A percentile compares a stretch with the other conserved stretches of the same genome.
Conservation (phyloP, 352 stramenopile genomes). For the Plasmopara muralis region DNA sequence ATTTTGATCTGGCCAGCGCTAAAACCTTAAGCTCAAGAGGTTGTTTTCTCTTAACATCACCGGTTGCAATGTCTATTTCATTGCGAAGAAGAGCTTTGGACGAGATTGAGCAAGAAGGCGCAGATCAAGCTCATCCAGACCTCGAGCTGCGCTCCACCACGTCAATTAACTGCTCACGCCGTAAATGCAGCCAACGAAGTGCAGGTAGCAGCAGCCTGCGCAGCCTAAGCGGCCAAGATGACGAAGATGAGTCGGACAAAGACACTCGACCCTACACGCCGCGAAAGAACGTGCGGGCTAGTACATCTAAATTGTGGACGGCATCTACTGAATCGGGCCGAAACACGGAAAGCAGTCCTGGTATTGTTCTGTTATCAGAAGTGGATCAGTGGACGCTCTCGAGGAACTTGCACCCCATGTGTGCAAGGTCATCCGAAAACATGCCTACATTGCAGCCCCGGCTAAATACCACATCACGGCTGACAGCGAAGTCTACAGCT, state of each 20-base stretch:
- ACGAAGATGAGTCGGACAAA: constrained; percentile 21
- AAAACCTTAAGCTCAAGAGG: constrained; percentile 9
- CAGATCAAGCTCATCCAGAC: constrained; percentile 19
- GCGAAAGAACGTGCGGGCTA: constrained; percentile 13
- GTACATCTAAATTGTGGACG: constrained; percentile 35
- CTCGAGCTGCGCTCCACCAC: constrained; percentile 20
- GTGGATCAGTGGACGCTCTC: constrained; percentile 55
- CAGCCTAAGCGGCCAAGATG: constrained; percentile 19
- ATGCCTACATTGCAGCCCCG: constrained; percentile 12
- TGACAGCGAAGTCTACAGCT: constrained; percentile 17
- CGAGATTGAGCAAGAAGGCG: constrained; percentile 27
- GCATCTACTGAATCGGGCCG: constrained; percentile 35
- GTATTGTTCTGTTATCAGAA: constrained; percentile 59
- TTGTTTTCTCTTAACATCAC: constrained; percentile 16
- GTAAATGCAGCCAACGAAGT: constrained; percentile 20
- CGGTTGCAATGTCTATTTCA: constrained; percentile 22
- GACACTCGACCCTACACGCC: constrained; percentile 13
- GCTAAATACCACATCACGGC: constrained; percentile 4
- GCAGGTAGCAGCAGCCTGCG: constrained; percentile 19
- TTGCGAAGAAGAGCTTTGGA: constrained; percentile 7
- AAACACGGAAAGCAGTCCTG: constrained; percentile 32
- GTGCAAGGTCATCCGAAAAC: constrained; percentile 16
- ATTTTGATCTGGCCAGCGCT: neutral
- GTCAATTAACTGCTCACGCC: constrained; percentile 17
- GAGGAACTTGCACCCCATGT: constrained; percentile 40